Evolutionary conservation across 305 asterid genomes (phyloP).

Genomic region (Fraxinus latifolia): DNA sequence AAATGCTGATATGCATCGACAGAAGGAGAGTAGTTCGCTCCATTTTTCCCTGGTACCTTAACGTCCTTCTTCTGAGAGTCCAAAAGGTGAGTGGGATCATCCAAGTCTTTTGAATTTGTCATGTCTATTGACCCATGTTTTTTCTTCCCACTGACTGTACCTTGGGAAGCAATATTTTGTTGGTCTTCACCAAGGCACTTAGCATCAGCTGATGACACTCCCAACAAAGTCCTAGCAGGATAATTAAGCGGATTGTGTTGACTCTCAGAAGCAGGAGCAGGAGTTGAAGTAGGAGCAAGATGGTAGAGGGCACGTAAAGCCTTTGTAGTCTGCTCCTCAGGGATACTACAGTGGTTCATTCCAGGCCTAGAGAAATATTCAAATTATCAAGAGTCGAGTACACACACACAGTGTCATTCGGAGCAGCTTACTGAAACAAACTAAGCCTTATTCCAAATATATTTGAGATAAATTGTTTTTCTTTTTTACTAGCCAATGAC

Average conservation of each 20-base stretch:
- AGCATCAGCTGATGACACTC: conserved; percentile 44
- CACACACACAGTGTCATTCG: not conserved
- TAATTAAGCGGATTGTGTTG: conserved; percentile 41
- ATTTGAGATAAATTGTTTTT: not conserved
- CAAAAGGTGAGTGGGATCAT: conserved; percentile 52
- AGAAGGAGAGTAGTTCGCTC: conserved; percentile 42
- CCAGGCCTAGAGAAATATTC: conserved; percentile 62
- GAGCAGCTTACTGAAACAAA: not conserved
- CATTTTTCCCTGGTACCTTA: conserved; percentile 40
- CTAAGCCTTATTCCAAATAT: not conserved
- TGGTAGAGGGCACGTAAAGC: conserved; percentile 73
- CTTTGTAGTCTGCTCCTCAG: conserved; percentile 84
- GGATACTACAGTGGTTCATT: conserved; percentile 76
- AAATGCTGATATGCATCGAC: conserved; percentile 46
- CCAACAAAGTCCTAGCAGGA: conserved; percentile 37
- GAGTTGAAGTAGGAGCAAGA: conserved; percentile 45
- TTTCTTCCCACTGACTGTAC: conserved; percentile 51
- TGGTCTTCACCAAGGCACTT: conserved; percentile 41
- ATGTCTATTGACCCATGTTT: conserved; percentile 51
- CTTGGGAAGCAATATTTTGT: conserved; percentile 43
- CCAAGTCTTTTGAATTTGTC: conserved; percentile 45
- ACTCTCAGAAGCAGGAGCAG: conserved; percentile 45
- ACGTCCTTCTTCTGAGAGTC: conserved; percentile 45
- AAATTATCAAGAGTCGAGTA: conserved; percentile 27
- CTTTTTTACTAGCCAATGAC: not conserved